Evolutionary conservation across 1,284 basidiomycete species (phyloP).

Genomic region (Papiliotrema fonsecae): DNA sequence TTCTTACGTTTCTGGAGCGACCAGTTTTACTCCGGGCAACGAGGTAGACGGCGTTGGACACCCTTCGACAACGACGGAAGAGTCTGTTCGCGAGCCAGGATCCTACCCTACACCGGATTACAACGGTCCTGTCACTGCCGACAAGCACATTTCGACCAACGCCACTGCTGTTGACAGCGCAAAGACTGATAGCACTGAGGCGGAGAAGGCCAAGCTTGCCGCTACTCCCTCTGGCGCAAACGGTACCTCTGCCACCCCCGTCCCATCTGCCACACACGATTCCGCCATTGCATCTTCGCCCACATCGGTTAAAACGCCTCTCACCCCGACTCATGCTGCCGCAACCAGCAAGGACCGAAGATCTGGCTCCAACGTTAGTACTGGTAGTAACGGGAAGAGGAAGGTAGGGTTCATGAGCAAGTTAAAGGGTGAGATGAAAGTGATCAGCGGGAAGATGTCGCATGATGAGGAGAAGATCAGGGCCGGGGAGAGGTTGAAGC

Average conservation of each 20-base stretch:
- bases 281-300: background rate
- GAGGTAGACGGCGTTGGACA: slow-evolving; percentile 28
- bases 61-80: slow-evolving; percentile 18
- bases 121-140: background rate
- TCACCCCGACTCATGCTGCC: background rate
- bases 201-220: background rate
- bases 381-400: slow-evolving; percentile 12
- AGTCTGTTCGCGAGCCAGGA: slow-evolving; percentile 19
- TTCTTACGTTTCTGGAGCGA: background rate
- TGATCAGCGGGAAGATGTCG: slow-evolving; percentile 25
- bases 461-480: slow-evolving; percentile 19
- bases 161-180: background rate
- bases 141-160: slow-evolving; percentile 1
- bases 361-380: slow-evolving; percentile 9
- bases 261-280: background rate
- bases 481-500: slow-evolving; percentile 15
- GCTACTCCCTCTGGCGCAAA: background rate
- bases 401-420: slow-evolving; percentile 39
- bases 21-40: slow-evolving; percentile 19
- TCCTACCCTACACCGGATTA: slow-evolving; percentile 21
- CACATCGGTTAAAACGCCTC: background rate
- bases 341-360: slow-evolving; percentile 4
- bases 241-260: background rate
- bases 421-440: slow-evolving; percentile 40
- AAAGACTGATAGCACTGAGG: too few species aligned